Evolutionary conservation across 441 rosid species (phyloP), one percentile per base, ranked within the genome.

Genomic region (Euphorbia schlechtendalii): DNA sequence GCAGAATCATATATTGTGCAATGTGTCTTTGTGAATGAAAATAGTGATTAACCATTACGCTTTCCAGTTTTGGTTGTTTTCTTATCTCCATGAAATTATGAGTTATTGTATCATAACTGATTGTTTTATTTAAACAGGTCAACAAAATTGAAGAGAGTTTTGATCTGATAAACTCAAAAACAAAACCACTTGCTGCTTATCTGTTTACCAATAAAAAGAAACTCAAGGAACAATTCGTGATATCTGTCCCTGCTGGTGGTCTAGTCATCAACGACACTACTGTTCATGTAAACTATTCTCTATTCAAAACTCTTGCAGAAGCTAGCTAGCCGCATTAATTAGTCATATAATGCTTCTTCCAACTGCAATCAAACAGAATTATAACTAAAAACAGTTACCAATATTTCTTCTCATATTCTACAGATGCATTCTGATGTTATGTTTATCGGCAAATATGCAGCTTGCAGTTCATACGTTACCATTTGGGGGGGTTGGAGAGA

Each of bases 131-230:
- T 43, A 11, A 69, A 54, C 70, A 73, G 76, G 80, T 76, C 18
- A 64, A 73, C 55, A 59, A 67, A 46, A 73, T 76, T 43, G 80
- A 76, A 25, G 77, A 73, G 40, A 66, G 77, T 64, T 76, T 73
- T 49, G 68, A 70, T 67, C 54, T 73, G 60, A 76, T 76, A 66
- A 76, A 70, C 59, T 66, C 80, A 14, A 65, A 72, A 59, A 75
- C 90, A 8, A 94, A 89, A 76, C 93, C 99, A 40, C 98, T 92
- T 65, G 95, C 92, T 15, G 99, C 97, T 30, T 95, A 92, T 61
- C 73, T 92, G 67, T 95, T 95, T 80, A 84, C 86, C 8, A 81
- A 82, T 54, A 69, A 84, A 71, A 76, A 88, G 70, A 80, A 77
- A 73, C 75, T 89, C 65, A 83, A 82, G 76, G 78, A 82, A 71